Percentiles rank a stretch among this genome's conserved stretches.
Conservation (phyloP, 371 early-diverging fungal species). For the Syncephalastrum racemosum region DNA sequence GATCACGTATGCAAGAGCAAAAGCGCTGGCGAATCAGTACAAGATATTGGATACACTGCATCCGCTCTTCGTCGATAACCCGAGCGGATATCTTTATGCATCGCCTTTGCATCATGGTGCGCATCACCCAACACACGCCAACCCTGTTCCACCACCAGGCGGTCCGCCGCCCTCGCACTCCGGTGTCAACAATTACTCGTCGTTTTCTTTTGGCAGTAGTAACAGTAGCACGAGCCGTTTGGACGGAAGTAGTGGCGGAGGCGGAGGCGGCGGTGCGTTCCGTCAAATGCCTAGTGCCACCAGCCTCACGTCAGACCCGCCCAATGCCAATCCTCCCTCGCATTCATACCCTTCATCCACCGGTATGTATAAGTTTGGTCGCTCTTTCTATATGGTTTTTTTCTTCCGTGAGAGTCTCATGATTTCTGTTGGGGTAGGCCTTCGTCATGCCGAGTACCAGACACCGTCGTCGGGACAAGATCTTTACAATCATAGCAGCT, state of each 20-base stretch:
- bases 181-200: slow-evolving; percentile 2
- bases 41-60: slow-evolving; percentile 67
- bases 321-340: no score
- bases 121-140: slow-evolving; percentile 8
- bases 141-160: slow-evolving; percentile 3
- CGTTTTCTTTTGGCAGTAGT: slow-evolving; percentile 11
- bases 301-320: no score
- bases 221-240: slow-evolving; percentile 13
- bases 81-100: slow-evolving; percentile 43
- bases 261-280: slow-evolving; percentile 8
- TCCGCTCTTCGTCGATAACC: slow-evolving; percentile 77
- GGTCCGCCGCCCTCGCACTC: slow-evolving; percentile 7
- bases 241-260: slow-evolving; percentile 11
- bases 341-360: no score
- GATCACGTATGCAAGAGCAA: slow-evolving; percentile 74
- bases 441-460: no score
- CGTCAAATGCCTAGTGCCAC: slow-evolving; percentile 3
- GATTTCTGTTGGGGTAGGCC: no score
- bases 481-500: neutral
- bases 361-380: no score
- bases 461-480: no score
- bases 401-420: no score
- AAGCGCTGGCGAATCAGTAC: slow-evolving; percentile 65
- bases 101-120: slow-evolving; percentile 19
- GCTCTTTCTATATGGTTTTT: no score